These are phyloP conservation scores for Solanum rostratum DNA, from an alignment of 257 asterid species.

Conservation along the genomic window DNA sequence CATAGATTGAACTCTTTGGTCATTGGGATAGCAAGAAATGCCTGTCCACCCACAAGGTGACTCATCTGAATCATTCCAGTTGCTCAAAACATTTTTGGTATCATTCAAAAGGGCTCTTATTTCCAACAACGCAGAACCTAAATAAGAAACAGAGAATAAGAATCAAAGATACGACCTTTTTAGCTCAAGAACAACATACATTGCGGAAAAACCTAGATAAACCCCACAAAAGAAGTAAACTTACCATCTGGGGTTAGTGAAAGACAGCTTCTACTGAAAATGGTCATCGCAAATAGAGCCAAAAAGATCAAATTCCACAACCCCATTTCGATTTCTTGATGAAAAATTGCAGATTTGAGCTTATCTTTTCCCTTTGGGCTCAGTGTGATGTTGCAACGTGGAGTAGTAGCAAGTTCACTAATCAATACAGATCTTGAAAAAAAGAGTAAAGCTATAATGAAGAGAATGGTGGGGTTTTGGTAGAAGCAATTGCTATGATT, in stretches of 20 bases:
- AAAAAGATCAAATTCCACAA: conserved; percentile 27
- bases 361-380: background rate
- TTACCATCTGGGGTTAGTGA: conserved; percentile 87
- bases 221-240: background rate
- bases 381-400: background rate
- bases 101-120: conserved; percentile 72
- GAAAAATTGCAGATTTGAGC: background rate
- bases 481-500: conserved; percentile 30
- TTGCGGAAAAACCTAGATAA: background rate
- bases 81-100: conserved; percentile 49
- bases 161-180: background rate
- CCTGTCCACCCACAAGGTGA: conserved; percentile 91
- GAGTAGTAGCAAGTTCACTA: background rate
- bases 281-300: conserved; percentile 32
- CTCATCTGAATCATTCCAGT: conserved; percentile 70
- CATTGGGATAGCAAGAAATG: conserved; percentile 60
- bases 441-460: conserved; percentile 15
- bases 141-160: background rate
- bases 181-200: background rate
- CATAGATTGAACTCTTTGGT: conserved; percentile 77
- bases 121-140: conserved; percentile 80
- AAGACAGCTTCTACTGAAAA: conserved; percentile 32
- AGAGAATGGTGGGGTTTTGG: conserved; percentile 19
- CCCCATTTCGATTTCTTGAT: conserved; percentile 42
- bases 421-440: conserved; percentile 14